Evolutionary conservation across 2,329 filamentous ascomycete genomes (phyloP), one percentile per base, ranked within the genome.

Genomic region (Penicillium sp.): DNA sequence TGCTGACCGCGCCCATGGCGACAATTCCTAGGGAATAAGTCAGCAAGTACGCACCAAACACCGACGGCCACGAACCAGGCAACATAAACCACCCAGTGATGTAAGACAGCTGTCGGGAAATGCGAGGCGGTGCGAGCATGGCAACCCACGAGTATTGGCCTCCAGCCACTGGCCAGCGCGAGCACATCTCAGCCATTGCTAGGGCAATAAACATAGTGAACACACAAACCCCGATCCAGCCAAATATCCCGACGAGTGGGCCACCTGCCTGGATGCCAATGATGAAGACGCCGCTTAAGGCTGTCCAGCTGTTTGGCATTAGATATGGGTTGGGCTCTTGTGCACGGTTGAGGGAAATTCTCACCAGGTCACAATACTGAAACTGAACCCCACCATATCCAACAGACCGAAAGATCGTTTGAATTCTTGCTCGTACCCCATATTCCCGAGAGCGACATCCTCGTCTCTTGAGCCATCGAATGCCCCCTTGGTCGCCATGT

Each of bases 81-180:
- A 77, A 68, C 76, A 78, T 77, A 55, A 78, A 78, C 75, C 76
- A 78, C 7, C 76, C 76, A 1, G 74, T 76, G 1, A 77, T 65
- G 56, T 75, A 78, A 7, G 74, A 77, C 45, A 77, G 63, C 27
- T 72, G 70, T 38, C 75, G 69, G 6, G 75, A 69, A 50, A 76
- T 70, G 25, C 68, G 73, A n/a, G 70, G 75, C 0, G 82, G 82
- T 7, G 81, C 79, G 5, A 84, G 71, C 8, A 82, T 76, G 1
- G 80, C 80, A 3, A 82, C 81, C 81, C 82, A 82, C 1, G 75
- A 79, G 65, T 84, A 84, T 60, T 83, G 81, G 21, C 82, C 79
- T 19, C 82, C 79, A 15, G 80, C 81, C 13, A 82, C 74, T 1
- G 82, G 82, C 64, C 79, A 83, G 46, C 77, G 77, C 45, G 77